Conservation (phyloP, 2,329 filamentous ascomycete species). For the Pseudogymnoascus pannorum region DNA sequence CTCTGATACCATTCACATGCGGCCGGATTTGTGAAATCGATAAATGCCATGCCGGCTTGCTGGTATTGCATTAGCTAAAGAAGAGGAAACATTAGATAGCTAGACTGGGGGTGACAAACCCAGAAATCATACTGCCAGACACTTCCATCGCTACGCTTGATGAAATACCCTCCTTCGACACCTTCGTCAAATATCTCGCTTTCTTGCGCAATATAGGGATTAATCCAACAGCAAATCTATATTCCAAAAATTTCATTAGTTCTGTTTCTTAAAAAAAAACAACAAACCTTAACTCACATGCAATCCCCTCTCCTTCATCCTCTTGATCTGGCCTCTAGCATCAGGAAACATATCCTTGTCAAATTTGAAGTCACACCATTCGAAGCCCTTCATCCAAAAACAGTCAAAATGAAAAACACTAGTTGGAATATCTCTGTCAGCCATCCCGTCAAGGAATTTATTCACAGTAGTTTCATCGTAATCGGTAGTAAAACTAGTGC, state of each 20-base stretch:
- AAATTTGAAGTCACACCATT: slow-evolving; percentile 58
- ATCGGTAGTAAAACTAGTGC: slow-evolving; percentile 58
- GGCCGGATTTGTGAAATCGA: slow-evolving; percentile 56
- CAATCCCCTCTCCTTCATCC: slow-evolving; percentile 44
- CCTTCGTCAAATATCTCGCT: slow-evolving; percentile 51
- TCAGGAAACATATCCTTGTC: slow-evolving; percentile 51
- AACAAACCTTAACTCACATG: slow-evolving; percentile 46
- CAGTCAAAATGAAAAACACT: slow-evolving; percentile 57
- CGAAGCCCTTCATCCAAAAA: slow-evolving; percentile 57
- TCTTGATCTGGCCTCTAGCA: slow-evolving; percentile 44
- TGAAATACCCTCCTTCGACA: slow-evolving; percentile 48
- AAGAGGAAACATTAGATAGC: too few species aligned
- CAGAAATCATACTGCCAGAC: slow-evolving; percentile 59
- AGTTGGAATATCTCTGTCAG: slow-evolving; percentile 46
- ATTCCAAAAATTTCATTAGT: too few species aligned
- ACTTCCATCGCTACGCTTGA: slow-evolving; percentile 50
- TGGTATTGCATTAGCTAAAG: too few species aligned
- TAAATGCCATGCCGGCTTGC: slow-evolving; percentile 55
- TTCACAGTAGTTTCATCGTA: slow-evolving; percentile 53
- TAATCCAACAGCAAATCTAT: too few species aligned
- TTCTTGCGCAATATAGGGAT: slow-evolving; percentile 53
- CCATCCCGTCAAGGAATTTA: slow-evolving; percentile 51
- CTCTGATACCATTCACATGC: slow-evolving; percentile 47
- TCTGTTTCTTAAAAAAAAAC: too few species aligned
- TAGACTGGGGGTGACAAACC: too few species aligned